Percentiles rank a stretch among this genome's conserved stretches.
Evolutionary conservation across 2,329 filamentous ascomycete species (phyloP).

Genomic region (Fusarium bulbicola): DNA sequence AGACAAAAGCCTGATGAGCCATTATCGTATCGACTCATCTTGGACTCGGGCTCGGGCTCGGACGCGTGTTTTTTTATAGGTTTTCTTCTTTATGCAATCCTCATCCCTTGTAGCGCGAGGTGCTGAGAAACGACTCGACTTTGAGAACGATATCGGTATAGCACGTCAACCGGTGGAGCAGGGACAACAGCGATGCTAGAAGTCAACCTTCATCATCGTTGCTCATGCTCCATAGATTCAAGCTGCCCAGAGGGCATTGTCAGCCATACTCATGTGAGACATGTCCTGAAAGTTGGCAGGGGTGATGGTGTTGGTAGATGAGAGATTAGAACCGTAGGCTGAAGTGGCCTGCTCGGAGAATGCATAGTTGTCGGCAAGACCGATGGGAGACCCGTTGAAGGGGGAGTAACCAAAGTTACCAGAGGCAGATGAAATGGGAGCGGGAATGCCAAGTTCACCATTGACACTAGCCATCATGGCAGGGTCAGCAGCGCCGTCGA

Average conservation of each 20-base stretch:
- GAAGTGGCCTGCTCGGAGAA: slow-evolving; percentile 40
- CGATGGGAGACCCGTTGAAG: slow-evolving; percentile 38
- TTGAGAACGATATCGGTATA: slow-evolving; percentile 2
- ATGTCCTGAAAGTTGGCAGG: slow-evolving; percentile 41
- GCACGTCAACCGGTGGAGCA: slow-evolving; percentile 27
- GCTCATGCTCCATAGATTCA: slow-evolving; percentile 12
- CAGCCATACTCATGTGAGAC: slow-evolving; percentile 34
- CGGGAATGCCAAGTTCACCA: slow-evolving; percentile 30
- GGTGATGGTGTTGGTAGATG: slow-evolving; percentile 44
- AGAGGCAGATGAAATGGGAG: slow-evolving; percentile 41
- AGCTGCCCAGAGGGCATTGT: slow-evolving; percentile 33
- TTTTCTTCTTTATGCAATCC: slow-evolving; percentile 30
- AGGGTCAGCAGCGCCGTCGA: slow-evolving; percentile 31
- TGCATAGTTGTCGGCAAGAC: slow-evolving; percentile 37
- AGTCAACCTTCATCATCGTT: slow-evolving; percentile 9
- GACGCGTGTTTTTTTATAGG: slow-evolving; percentile 11
- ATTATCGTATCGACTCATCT: slow-evolving; percentile 20
- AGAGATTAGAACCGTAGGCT: slow-evolving; percentile 40
- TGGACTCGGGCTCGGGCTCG: slow-evolving; percentile 26
- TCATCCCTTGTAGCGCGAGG: slow-evolving; percentile 26
- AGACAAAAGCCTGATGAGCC: background rate
- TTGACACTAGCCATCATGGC: slow-evolving; percentile 31
- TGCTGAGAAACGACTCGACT: slow-evolving; percentile 7
- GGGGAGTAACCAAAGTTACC: slow-evolving; percentile 35
- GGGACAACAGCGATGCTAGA: slow-evolving; percentile 21